Percentiles rank a stretch among this genome's conserved stretches.
Conservation (phyloP, 1,139 yeast species). For the Debaryomycetaceae sp. region DNA sequence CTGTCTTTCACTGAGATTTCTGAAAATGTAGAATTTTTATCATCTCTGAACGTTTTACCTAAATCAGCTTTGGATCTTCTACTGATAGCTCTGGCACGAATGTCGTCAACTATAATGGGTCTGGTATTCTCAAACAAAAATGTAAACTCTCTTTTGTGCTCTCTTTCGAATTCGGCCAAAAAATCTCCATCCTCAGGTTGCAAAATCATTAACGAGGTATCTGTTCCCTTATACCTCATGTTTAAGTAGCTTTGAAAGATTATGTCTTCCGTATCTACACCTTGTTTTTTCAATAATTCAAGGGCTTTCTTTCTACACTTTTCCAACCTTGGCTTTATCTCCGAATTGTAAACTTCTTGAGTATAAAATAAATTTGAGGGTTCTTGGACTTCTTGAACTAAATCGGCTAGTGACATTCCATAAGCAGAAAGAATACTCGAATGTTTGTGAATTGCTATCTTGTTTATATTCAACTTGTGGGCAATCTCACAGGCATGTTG, state of each 20-base stretch:
- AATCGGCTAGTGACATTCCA: conserved; percentile 56
- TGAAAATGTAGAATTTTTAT: no score
- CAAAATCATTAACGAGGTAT: conserved; percentile 64
- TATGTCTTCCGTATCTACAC: conserved; percentile 10
- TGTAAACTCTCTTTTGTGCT: conserved; percentile 21
- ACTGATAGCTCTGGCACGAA: conserved; percentile 42
- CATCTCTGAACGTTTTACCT: conserved; percentile 16
- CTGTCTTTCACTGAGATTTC: conserved; percentile 12
- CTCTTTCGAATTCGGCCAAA: conserved; percentile 12
- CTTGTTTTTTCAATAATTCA: conserved; percentile 13
- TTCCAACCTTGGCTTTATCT: conserved; percentile 10
- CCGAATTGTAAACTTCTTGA: conserved; percentile 9
- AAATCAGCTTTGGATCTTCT: conserved; percentile 12
- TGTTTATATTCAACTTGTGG: conserved; percentile 40
- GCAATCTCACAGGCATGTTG: conserved; percentile 57
- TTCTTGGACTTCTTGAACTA: conserved; percentile 54
- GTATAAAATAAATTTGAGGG: conserved; percentile 27
- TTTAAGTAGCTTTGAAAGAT: conserved; percentile 41
- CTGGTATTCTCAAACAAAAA: conserved; percentile 16
- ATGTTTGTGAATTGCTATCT: conserved; percentile 48
- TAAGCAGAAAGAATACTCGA: conserved; percentile 55
- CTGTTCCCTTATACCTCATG: conserved; percentile 72
- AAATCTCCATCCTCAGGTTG: conserved; percentile 11
- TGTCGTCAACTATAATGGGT: conserved; percentile 63
- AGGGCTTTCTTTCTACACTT: conserved; percentile 5